Percentiles rank a stretch among this genome's conserved stretches.
Conservation (phyloP, 2,329 filamentous ascomycete species). For the Paraphaeosphaeria sporulosa region DNA sequence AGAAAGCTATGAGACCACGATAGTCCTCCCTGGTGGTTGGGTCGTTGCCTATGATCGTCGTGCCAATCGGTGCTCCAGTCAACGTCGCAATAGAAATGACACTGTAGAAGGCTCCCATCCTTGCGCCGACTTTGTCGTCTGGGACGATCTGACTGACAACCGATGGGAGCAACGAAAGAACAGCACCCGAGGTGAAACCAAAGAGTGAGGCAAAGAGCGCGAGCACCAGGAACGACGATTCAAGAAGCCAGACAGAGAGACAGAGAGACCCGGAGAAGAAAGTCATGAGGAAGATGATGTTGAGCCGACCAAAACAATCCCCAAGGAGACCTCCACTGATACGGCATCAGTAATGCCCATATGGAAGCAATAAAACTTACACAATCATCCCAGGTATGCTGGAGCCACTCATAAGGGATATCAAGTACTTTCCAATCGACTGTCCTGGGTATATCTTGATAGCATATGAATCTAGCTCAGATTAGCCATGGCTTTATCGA, state of each 20-base stretch:
- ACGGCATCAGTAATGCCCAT: constrained; percentile 4
- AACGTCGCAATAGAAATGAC: constrained; percentile 70
- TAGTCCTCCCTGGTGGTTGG: constrained; percentile 30
- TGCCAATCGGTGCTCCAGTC: constrained; percentile 72
- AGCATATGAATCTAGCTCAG: constrained; percentile 69
- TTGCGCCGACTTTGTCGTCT: constrained; percentile 72
- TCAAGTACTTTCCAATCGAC: constrained; percentile 55
- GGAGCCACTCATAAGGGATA: constrained; percentile 57
- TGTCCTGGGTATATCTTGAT: constrained; percentile 59
- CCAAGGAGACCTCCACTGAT: constrained; percentile 60
- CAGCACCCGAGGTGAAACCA: constrained; percentile 73
- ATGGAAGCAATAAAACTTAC: constrained; percentile 59
- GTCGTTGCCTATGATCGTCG: constrained; percentile 45
- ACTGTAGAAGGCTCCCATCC: constrained; percentile 70
- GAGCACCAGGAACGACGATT: constrained; percentile 60
- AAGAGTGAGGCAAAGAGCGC: constrained; percentile 71
- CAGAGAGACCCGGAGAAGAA: constrained; percentile 52
- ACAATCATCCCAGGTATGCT: constrained; percentile 63
- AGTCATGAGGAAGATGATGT: constrained; percentile 61
- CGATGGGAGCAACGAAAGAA: constrained; percentile 68
- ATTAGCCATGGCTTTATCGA: background rate
- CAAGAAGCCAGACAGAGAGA: constrained; percentile 64
- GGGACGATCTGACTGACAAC: constrained; percentile 75
- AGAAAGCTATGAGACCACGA: constrained; percentile 33
- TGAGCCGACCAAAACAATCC: constrained; percentile 64